Evolutionary conservation across 805 yeast genomes (phyloP), one percentile per base, ranked within the genome.

Genomic region (Metschnikowia gruessii): DNA sequence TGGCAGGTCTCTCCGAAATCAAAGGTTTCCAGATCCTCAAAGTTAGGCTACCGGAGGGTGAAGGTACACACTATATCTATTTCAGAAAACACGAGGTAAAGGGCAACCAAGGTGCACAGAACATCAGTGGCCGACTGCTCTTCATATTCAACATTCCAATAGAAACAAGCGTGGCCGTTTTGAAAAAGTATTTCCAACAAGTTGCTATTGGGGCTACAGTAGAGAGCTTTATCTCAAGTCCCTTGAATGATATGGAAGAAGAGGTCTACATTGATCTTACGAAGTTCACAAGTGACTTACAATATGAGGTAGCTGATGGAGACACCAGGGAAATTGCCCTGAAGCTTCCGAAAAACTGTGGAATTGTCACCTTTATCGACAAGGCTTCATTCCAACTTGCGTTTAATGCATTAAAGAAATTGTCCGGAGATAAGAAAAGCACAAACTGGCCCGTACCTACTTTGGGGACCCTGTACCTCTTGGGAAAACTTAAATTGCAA

Each of bases 111-210:
- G 32, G 42, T 22, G 21, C 42, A 9, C 43, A 43, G 37, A 42
- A 46, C 38, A 41, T 47, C 12, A 49, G 51, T 21, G 54, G 54
- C 19, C 71, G 86, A 42, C 75, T 86, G 24, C 63, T 91, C n/a
- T 91, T 91, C 65, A 62, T 85, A 5, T 80, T 85, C 48, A 90
- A 91, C 60, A 66, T 89, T 34, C 97, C 97, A 1, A 66, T 83
- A 18, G 75, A 77, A 47, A 74, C 89, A 6, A 72, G 75, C 19
- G 58, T 79, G 13, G 71, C 74, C 36, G 69, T 70, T 30, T 60
- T 89, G 40, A 83, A 80, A 58, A 73, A 70, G 46, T 75, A 82
- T 35, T 79, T 89, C 56, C 75, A 75, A 45, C 66, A 74, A 12
- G 72, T 85, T 1, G 81, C 87, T 30, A 75, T 81, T 2, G 87